These are phyloP conservation scores for Tetrahymena borealis DNA, from an alignment of 73 alveolate genomes.

Conservation along the genomic window DNA sequence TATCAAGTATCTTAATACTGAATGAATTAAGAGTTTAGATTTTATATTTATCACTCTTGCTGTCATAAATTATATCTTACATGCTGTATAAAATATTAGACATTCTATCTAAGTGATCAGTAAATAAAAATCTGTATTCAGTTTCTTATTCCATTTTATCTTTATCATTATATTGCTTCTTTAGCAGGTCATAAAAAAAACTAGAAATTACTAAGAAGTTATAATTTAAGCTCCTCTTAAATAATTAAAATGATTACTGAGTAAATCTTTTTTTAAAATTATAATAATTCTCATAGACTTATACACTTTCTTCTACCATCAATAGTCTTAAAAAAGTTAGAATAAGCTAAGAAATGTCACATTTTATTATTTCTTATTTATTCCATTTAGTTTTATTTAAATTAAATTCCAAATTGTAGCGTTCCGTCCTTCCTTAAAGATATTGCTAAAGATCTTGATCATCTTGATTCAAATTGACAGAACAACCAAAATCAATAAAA, in stretches of 20 bases:
- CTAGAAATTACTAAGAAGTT: no score
- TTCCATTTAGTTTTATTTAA: neutral
- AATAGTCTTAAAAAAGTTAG: neutral
- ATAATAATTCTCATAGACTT: neutral
- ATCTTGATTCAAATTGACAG: neutral
- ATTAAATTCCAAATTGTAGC: neutral
- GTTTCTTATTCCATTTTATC: no score
- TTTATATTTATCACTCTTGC: no score
- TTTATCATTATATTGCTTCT: no score
- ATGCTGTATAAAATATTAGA: no score
- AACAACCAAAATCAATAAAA: neutral
- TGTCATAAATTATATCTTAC: no score
- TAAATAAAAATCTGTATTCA: no score
- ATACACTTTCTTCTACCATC: neutral
- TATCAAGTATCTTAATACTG: no score
- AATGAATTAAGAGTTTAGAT: no score
- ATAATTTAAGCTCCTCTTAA: no score
- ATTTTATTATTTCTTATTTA: neutral
- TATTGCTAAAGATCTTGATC: neutral
- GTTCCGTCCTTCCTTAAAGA: neutral
- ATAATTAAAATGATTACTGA: neutral
- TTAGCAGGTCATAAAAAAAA: no score
- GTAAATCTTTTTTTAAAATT: neutral
- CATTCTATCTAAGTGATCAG: no score
- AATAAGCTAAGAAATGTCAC: neutral